Conservation (phyloP, 345 rosid genomes). For the Salix koriyanagi region DNA sequence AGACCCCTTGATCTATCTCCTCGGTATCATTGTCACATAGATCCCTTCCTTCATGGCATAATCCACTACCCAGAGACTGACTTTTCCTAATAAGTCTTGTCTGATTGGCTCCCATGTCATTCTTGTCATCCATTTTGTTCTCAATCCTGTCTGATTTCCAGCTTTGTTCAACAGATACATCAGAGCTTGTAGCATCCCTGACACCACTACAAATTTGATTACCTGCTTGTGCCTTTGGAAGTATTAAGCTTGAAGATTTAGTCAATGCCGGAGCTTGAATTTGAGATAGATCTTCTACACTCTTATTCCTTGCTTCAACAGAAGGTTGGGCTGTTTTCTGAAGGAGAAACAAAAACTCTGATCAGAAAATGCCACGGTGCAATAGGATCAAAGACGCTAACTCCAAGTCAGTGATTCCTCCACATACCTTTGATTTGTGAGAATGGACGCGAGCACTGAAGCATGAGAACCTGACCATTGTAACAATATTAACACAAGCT, state of each 20-base stretch:
- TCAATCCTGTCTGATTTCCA: conserved; percentile 57
- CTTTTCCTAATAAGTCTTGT: conserved; percentile 53
- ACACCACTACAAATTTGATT: conserved; percentile 22
- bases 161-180: conserved; percentile 27
- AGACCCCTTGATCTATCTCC: conserved; percentile 43
- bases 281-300: too few species aligned
- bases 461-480: conserved; percentile 92
- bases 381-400: conserved; percentile 2
- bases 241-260: conserved; percentile 28
- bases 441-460: conserved; percentile 50
- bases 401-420: conserved; percentile 15
- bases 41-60: conserved; percentile 43
- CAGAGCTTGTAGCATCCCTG: conserved; percentile 27
- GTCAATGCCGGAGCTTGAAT: conserved; percentile 17
- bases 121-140: conserved; percentile 22
- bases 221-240: conserved; percentile 23
- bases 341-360: conserved; percentile 9
- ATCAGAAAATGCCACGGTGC: conserved; percentile 5
- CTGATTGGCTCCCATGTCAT: conserved; percentile 18
- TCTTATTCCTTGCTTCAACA: too few species aligned
- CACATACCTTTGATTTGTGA: conserved; percentile 64
- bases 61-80: conserved; percentile 59
- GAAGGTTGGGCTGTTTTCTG: conserved; percentile 38
- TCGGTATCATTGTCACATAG: conserved; percentile 36
- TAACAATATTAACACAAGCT: conserved; percentile 20